Evolutionary conservation across 169 alveolate species (phyloP), one percentile per base, ranked within the genome.

Genomic region (Amoebophrya sp.): DNA sequence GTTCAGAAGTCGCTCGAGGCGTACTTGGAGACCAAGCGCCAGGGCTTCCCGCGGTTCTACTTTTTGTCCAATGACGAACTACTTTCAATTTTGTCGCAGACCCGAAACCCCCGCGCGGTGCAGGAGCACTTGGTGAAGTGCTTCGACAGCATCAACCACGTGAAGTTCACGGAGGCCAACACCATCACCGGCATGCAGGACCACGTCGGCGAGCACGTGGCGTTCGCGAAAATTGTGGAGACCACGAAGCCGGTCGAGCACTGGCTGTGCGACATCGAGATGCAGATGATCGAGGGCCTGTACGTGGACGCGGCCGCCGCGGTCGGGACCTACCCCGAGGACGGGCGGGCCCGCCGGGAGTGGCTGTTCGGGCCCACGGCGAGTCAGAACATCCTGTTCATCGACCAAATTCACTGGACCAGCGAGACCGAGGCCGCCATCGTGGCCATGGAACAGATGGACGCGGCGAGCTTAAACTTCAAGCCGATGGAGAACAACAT

Each of bases 41-140:
- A 94, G 77, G 93, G 92, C 33, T 97, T 97, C 95, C 97, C 98
- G 40, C 94, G 99, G 91, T 97, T 97, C 95, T 97, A 94, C 94
- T 97, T 97, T 95, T 94, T 97, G 53, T 96, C 98, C 91, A 97
- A 97, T 93, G 98, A 97, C 91, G 98, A 97, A 93, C 95, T 97
- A 40, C 94, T 97, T 89, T 96, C 96, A 92, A 96, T 98, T 54
- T 94, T 97, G 88, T 96, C 98, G 53, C 97, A 97, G 92, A 97
- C 98, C 41, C 95, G 96, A 89, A 96, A 96, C 91, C 94, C 96
- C 40, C 95, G 96, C 25, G 95, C 98, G 41, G 98, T 98, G 12
- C 96, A 97, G 92, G 97, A 97, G 39, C 97, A 97, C 92, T 93
- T 97, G 53, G 94, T 97, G 92, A 97, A 98, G 95, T 96, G 97